Conservation (phyloP, 371 early-diverging fungal genomes). For the Blakeslea trispora region DNA sequence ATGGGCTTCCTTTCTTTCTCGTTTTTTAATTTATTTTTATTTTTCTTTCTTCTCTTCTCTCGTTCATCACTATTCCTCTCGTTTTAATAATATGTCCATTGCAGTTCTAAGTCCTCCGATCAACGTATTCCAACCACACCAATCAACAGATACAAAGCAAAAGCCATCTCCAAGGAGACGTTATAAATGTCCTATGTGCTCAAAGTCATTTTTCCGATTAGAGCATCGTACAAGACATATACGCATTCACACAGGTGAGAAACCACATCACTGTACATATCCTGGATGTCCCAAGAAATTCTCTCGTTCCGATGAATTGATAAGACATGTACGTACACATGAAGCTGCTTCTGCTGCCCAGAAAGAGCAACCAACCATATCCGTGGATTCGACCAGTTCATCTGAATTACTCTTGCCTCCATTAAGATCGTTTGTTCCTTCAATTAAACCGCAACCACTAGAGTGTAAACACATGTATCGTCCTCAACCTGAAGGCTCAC, state of each 20-base stretch:
- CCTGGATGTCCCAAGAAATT: constrained; percentile 73
- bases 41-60: constrained; percentile 3
- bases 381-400: neutral
- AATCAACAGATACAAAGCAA: neutral
- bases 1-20: neutral
- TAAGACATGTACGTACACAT: constrained; percentile 62
- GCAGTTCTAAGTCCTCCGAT: constrained; percentile 4
- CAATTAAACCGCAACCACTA: constrained; percentile 14
- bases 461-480: constrained; percentile 7
- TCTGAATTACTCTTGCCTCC: constrained; percentile 6
- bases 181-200: constrained; percentile 61
- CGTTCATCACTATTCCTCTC: no score
- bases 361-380: neutral
- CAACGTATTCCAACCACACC: neutral
- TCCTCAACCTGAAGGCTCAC: no score
- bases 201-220: constrained; percentile 63
- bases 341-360: constrained; percentile 7
- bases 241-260: constrained; percentile 83
- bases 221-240: constrained; percentile 75
- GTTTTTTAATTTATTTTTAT: neutral
- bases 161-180: constrained; percentile 34
- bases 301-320: constrained; percentile 69
- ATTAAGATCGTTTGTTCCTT: constrained; percentile 5
- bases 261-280: constrained; percentile 71
- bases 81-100: neutral